A percentile compares a stretch with the other conserved stretches of the same genome.
These are phyloP conservation scores for Amanita molliuscula DNA, from an alignment of 768 basidiomycete genomes.

Conservation along the genomic window DNA sequence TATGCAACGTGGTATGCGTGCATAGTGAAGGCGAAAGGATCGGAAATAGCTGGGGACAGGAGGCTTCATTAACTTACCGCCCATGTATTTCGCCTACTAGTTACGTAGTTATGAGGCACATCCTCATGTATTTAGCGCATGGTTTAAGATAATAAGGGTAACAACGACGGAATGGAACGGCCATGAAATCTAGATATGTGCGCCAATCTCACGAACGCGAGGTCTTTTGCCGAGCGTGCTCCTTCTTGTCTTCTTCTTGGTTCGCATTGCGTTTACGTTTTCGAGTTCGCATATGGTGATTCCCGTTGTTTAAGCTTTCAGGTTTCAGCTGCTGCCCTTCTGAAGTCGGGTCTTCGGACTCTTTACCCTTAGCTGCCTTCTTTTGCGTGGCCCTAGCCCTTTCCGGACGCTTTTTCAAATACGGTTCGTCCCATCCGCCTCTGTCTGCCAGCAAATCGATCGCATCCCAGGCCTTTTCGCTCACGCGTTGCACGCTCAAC, in stretches of 20 bases:
- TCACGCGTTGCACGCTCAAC: conserved; percentile 80
- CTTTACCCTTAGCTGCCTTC: neutral
- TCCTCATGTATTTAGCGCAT: too few relatives aligned
- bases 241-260: neutral
- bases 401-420: neutral
- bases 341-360: neutral
- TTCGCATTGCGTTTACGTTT: neutral
- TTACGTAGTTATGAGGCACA: too few relatives aligned
- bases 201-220: neutral
- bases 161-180: neutral
- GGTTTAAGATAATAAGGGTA: neutral
- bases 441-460: conserved; percentile 49
- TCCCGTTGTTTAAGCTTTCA: neutral
- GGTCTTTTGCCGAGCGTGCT: neutral
- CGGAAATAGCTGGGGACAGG: too few relatives aligned
- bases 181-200: neutral
- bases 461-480: conserved; percentile 51
- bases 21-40: too few relatives aligned
- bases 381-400: neutral
- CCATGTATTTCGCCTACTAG: neutral
- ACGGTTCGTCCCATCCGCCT: conserved; percentile 63
- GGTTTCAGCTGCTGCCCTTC: neutral
- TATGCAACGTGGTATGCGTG: neutral
- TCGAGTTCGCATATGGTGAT: neutral
- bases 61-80: neutral